Percentiles rank a stretch among this genome's conserved stretches.
Conservation (phyloP, 2,329 filamentous ascomycete genomes). For the Didymosphaeria variabile region DNA sequence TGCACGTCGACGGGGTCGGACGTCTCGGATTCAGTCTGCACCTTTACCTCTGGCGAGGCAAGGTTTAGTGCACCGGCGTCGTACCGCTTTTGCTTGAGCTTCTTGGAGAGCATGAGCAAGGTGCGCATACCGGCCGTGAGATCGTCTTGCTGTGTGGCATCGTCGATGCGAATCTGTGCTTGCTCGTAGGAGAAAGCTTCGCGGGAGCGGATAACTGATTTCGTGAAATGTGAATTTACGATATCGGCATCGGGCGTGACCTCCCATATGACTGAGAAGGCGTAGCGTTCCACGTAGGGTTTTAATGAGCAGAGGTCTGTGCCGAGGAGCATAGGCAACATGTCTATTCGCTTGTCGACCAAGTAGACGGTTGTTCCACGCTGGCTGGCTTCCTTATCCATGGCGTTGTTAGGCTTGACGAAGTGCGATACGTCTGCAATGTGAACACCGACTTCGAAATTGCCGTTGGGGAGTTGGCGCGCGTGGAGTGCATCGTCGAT, state of each 20-base stretch:
- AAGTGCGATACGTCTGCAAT: constrained; percentile 99
- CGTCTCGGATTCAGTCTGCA: constrained; percentile 93
- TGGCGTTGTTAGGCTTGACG: constrained; percentile 94
- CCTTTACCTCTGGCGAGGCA: constrained; percentile 96
- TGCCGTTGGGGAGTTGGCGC: constrained; percentile 83
- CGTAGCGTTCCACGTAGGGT: constrained; percentile 86
- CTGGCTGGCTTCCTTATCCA: constrained; percentile 94
- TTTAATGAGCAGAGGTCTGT: constrained; percentile 97
- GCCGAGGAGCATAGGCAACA: constrained; percentile 95
- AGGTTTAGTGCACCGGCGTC: constrained; percentile 91
- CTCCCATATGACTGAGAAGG: constrained; percentile 73
- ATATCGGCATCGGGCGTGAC: constrained; percentile 85
- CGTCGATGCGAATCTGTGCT: constrained; percentile 93
- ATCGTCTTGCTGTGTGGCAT: constrained; percentile 84
- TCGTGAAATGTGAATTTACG: constrained; percentile 86
- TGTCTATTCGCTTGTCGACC: constrained; percentile 99
- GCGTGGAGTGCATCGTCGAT: constrained; percentile 98
- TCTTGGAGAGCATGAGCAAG: constrained; percentile 87
- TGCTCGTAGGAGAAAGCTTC: constrained; percentile 98
- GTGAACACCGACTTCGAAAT: constrained; percentile 95
- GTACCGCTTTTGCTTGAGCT: constrained; percentile 93
- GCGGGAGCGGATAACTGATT: constrained; percentile 95
- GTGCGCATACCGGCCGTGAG: constrained; percentile 89
- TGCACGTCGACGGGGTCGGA: constrained; percentile 96
- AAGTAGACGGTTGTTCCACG: constrained; percentile 96